Base-by-base conservation (phyloP, 345 rosid species). In the Eucalyptus curtisii region DNA sequence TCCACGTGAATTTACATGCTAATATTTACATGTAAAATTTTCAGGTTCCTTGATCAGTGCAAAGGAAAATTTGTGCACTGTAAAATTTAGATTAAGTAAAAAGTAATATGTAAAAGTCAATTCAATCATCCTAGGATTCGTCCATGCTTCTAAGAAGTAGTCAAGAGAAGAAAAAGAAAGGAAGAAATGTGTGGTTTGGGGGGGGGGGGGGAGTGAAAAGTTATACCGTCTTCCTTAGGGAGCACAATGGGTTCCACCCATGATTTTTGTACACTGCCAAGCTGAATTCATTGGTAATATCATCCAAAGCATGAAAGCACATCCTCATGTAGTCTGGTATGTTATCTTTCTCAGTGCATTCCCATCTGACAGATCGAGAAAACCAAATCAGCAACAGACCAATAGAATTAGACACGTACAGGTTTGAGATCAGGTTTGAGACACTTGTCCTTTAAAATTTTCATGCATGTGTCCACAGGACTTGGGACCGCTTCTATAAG, bases 261-360 rank as follows among this genome's bases (percentile, higher is more conserved):
- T 88, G 86, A 52, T 88, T 90, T 37, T 53, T 80, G 19, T 91
- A 88, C 80, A 68, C 66, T 6, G 88, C 88, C 15, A 64, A 87
- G 89, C 91, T 89, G 86, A 89, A 89, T 48, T 92, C 92, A 16
- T 91, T 91, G 13, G 90, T 86, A 47, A 82, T 87, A 49, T 91
- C 90, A 25, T 85, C 90, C 6, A 91, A 87, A 8, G 90, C 92
- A 4, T 91, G 55, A 85, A 91, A 91, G 59, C 92, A 89, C 50
- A 89, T 31, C 86, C 91, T 91, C 94, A 91, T 90, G 49, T 86
- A 91, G 17, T 89, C 86, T 2, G 95, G 95, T 49, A 92, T 88
- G 81, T 71, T 71, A 1, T 71, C 81, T 55, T 88, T n/a, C 9
- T 88, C 88, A 22, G 66, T 37, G 6, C 89, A 82, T 33, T 92